These are phyloP conservation scores for Globisporangium uncinulatum DNA, from an alignment of 352 stramenopile species.

Conservation along the genomic window DNA sequence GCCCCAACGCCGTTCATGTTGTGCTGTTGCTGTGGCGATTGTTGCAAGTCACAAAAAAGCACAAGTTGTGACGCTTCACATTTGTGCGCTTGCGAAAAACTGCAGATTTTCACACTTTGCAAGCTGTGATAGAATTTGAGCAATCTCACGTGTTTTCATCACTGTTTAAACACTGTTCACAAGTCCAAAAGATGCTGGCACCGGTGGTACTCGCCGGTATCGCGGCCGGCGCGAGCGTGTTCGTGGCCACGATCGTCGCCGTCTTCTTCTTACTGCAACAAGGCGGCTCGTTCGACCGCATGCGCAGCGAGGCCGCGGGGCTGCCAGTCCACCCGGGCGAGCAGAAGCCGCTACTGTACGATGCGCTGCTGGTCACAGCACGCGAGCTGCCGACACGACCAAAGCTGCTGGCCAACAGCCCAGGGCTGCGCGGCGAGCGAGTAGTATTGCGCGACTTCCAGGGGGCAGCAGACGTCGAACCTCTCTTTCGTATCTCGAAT, in stretches of 20 bases:
- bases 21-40: slow-evolving; percentile 1
- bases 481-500: slow-evolving; percentile 44
- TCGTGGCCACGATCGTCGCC: slow-evolving; percentile 70
- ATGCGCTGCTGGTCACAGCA: slow-evolving; percentile 71
- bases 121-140: too few species aligned
- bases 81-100: too few species aligned
- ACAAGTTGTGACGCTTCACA: not conserved
- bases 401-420: not conserved
- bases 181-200: slow-evolving; percentile 34
- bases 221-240: slow-evolving; percentile 74
- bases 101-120: too few species aligned
- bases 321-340: slow-evolving; percentile 51
- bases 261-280: slow-evolving; percentile 82
- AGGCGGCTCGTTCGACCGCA: slow-evolving; percentile 86
- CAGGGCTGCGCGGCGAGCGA: slow-evolving; percentile 33
- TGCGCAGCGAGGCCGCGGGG: slow-evolving; percentile 69
- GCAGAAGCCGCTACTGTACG: slow-evolving; percentile 82
- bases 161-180: not conserved
- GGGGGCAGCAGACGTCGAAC: slow-evolving; percentile 15
- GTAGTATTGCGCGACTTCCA: slow-evolving; percentile 50
- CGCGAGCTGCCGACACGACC: slow-evolving; percentile 14
- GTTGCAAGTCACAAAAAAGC: too few species aligned
- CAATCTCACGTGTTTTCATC: too few species aligned
- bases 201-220: slow-evolving; percentile 66
- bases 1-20: slow-evolving; percentile 78